These are phyloP conservation scores for Picea abies DNA, from an alignment of 83 land plant genomes.

Conservation along the genomic window DNA sequence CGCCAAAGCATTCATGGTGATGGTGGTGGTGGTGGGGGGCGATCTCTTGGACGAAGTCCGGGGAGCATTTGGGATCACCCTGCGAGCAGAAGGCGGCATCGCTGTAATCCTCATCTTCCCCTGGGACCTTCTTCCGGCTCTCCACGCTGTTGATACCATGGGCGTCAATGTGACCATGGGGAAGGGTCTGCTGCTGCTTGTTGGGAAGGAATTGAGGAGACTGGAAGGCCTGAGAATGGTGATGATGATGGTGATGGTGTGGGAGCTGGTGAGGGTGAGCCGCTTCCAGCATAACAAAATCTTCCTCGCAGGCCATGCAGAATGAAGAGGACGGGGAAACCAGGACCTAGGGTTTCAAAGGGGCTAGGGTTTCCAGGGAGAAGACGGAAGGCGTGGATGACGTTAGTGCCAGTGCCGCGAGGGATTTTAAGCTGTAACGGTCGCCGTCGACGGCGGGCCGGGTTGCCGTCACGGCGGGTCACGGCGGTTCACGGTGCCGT, in stretches of 20 bases:
- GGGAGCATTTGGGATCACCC: constrained; percentile 9
- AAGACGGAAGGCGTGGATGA: constrained; percentile 30
- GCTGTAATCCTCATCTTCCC: constrained; percentile 26
- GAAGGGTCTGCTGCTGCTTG: constrained; percentile 20
- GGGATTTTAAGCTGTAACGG: neutral
- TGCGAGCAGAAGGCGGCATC: constrained; percentile 31
- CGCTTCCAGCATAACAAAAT: constrained; percentile 42
- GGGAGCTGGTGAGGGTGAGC: constrained; percentile 13
- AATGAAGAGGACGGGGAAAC: constrained; percentile 16
- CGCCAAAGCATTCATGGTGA: constrained; percentile 5
- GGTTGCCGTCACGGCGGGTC: neutral
- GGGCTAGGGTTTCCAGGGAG: constrained; percentile 3
- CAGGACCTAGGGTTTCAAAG: neutral
- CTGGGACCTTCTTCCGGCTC: constrained; percentile 8
- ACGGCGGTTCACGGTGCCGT: constrained; percentile 13
- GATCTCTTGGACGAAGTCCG: neutral
- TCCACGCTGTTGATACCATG: constrained; percentile 16
- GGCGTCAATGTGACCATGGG: constrained; percentile 8
- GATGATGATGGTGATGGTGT: neutral
- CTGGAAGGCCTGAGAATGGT: neutral
- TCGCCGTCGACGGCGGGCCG: constrained; percentile 5
- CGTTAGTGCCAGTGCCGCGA: constrained; percentile 16
- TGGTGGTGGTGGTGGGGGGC: constrained; percentile 18
- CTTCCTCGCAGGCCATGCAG: constrained; percentile 62
- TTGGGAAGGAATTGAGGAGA: neutral